Percentiles rank a stretch among this genome's conserved stretches.
These are phyloP conservation scores for Russula dissimulans DNA, from an alignment of 768 basidiomycete genomes.

Conservation along the genomic window DNA sequence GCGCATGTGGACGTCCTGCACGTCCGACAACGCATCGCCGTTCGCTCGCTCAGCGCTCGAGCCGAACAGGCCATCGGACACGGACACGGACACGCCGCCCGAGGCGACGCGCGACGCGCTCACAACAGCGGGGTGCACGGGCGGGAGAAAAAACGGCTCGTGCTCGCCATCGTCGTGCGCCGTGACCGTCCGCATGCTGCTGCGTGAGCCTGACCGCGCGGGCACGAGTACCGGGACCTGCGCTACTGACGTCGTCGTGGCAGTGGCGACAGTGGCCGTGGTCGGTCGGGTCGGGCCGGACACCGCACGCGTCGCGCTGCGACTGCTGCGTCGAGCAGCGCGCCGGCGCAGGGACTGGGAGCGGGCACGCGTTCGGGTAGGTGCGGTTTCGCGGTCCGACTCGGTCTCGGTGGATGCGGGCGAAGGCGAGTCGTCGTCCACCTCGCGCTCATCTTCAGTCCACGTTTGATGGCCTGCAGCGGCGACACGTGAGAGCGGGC, in stretches of 20 bases:
- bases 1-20: conserved; percentile 2
- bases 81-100: conserved; percentile 3
- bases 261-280: neutral
- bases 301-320: neutral
- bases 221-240: conserved; percentile 23
- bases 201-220: conserved; percentile 45
- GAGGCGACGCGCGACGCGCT: neutral
- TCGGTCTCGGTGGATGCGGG: conserved; percentile 57
- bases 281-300: neutral
- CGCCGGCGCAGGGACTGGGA: conserved; percentile 26
- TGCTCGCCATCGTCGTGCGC: conserved; percentile 26
- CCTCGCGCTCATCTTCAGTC: conserved; percentile 44
- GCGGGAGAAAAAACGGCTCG: conserved; percentile 8
- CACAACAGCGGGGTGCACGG: neutral
- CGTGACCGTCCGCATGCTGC: conserved; percentile 65
- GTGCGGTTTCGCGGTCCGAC: conserved; percentile 26
- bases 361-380: conserved; percentile 15
- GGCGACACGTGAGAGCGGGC: conserved; percentile 53
- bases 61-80: conserved; percentile 16
- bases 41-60: neutral
- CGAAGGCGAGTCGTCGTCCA: conserved; percentile 45
- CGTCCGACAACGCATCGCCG: neutral
- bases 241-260: conserved; percentile 1
- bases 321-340: neutral
- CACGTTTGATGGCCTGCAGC: conserved; percentile 40